A percentile compares a stretch with the other conserved stretches of the same genome.
phyloP scores from a whole-genome alignment of 495 filamentous ascomycete species.

The Podospora didyma region DNA sequence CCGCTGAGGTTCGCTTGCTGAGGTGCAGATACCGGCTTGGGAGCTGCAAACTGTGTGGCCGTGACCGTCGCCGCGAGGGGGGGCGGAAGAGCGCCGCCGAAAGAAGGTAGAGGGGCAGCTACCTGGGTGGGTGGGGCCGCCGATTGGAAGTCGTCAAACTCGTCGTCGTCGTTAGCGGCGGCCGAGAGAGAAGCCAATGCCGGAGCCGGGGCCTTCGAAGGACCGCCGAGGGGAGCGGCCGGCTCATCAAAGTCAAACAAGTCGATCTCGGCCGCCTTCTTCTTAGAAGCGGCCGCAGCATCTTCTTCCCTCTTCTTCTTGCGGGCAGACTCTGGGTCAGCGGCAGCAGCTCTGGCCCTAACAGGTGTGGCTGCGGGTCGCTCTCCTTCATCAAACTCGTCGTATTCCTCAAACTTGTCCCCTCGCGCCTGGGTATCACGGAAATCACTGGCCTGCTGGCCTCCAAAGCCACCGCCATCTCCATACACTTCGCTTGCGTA shows the following conservation, averaged over 20 bases:
- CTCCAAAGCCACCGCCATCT: conserved; percentile 85
- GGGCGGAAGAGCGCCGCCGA: conserved; percentile 35
- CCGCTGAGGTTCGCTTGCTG: conserved; percentile 76
- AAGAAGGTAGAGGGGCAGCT: conserved; percentile 10
- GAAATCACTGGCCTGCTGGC: conserved; percentile 59
- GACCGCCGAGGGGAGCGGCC: conserved; percentile 31
- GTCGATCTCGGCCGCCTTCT: conserved; percentile 82
- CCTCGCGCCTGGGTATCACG: conserved; percentile 47
- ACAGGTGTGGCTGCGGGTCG: conserved; percentile 34
- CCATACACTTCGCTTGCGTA: conserved; percentile 89
- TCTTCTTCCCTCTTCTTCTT: conserved; percentile 44
- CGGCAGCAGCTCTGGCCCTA: conserved; percentile 38
- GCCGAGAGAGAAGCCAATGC: conserved; percentile 52
- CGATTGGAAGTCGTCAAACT: conserved; percentile 98
- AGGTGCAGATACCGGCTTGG: conserved; percentile 75
- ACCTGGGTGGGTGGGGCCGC: conserved; percentile 57
- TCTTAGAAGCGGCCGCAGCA: conserved; percentile 61
- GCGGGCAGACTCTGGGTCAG: too few species aligned
- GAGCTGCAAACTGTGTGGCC: conserved; percentile 69
- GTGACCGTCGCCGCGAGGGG: conserved; percentile 65
- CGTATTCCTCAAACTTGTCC: conserved; percentile 93
- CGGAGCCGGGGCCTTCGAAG: conserved; percentile 46
- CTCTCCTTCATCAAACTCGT: conserved; percentile 85
- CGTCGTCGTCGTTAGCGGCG: conserved; percentile 69
- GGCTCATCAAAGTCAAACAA: conserved; percentile 85